phyloP scores from a whole-genome alignment of 73 alveolate species.

The Tetrahymena thermophila region DNA sequence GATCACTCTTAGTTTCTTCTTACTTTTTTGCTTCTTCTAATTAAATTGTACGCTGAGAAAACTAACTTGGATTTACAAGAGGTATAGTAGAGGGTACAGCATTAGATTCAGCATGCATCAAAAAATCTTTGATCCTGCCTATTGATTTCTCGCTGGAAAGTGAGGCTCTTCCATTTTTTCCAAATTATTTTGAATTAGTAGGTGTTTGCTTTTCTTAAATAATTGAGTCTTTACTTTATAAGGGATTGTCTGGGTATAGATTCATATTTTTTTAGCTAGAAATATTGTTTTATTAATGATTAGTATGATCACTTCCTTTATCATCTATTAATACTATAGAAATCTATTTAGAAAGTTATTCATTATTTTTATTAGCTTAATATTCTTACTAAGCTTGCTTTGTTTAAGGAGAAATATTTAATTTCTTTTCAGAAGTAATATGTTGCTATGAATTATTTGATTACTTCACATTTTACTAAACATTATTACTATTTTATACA shows the following conservation, averaged over 20 bases:
- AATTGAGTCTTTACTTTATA: background rate
- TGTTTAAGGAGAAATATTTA: background rate
- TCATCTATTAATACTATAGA: background rate
- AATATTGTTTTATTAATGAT: background rate
- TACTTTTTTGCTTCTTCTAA: background rate
- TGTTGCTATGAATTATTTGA: no score
- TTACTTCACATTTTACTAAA: no score
- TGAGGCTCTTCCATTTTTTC: background rate
- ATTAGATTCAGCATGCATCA: background rate
- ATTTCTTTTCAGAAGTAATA: background rate
- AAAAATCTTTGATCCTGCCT: background rate
- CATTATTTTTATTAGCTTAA: background rate
- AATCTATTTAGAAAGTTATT: background rate
- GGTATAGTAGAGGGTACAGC: background rate
- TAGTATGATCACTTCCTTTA: background rate
- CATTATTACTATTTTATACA: background rate
- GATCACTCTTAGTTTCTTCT: background rate
- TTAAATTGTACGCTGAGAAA: background rate
- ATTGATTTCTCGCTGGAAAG: background rate
- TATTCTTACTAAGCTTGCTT: background rate
- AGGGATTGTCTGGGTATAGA: background rate
- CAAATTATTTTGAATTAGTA: background rate
- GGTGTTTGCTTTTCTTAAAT: background rate
- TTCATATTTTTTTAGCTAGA: background rate
- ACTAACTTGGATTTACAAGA: background rate